Base-by-base conservation (phyloP, 208 protist species). In the Acanthamoeba triangularis region DNA sequence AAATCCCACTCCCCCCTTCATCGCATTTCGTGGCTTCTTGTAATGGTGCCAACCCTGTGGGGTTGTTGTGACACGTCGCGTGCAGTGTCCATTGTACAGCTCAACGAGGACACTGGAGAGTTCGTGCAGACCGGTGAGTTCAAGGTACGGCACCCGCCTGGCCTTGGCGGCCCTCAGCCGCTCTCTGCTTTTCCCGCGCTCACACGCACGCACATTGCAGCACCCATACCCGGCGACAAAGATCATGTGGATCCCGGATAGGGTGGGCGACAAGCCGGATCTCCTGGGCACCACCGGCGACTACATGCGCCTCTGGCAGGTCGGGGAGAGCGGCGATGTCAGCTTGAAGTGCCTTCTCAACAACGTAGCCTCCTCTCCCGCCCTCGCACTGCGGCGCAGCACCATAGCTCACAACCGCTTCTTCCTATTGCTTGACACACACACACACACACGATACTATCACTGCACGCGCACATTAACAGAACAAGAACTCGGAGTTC, bases 271-370 rank as follows among this genome's bases (percentile, higher is more conserved):
- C 14, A 88, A 95, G 28, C 91, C 92, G 8, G 99, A 99, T 96
- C 96, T 99, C 28, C 96, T 99, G 25, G 99, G 99, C 69, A 99
- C 99, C 25, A 99, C 99, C 0, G 99, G 99, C 10, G 99, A 99
- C 96, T 99, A 99, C 96, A 96, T 99, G 84, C 98, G 99, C 4
- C 72, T 99, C n/a, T 99, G 99, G 99, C 97, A 99, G 84, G 96
- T 99, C 30, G 97, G 96, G 14, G 95, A 98, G 35, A 96, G 98
- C 52, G 96, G 94, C 49, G 65, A 72, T n/a, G 95, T 97, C 18
- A 61, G 74, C 56, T 37, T 97, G 41, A 97, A 98, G 84, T 96
- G 94, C 80, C 74, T 98, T n/a, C 96, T 99, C 61, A 98, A 98
- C 88, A 98, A 98, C 87, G 97, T 98, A 90, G 63, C 92, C 94